Base-by-base conservation (phyloP, 177 flowering plant genomes). In the Telopea speciosissima region DNA sequence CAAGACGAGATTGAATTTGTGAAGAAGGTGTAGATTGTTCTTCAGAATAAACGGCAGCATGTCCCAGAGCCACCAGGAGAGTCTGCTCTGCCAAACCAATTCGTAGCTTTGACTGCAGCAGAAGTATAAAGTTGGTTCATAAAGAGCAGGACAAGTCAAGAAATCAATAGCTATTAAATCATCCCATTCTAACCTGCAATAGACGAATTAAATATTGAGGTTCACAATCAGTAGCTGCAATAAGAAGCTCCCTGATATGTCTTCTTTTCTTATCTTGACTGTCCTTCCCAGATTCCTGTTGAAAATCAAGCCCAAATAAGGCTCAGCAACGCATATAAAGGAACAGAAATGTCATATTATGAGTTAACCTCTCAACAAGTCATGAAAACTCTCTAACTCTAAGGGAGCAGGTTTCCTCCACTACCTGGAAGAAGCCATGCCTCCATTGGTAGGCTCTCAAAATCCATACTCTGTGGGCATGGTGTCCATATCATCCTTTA, bases 221-320 rank as follows among this genome's bases (percentile, higher is more conserved):
- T 83, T 96, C 99, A 79, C 97, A 96, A 79, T 96, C 97, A 33
- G 88, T 85, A 54, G 98, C 95, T 68, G 98, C 98, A 77, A 96
- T 97, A 75, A 96, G 90, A 62, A 93, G 91, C 74, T 81, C 81
- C 85, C 88, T 90, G 66, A 96, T 93, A 75, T 84, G 89, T 73
- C 86, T 90, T 80, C 92, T 88, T 77, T 96, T 96, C 88, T 86
- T 93, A 70, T 93, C 98, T 79, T 90, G 96, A 78, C 98, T 93
- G 69, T 88, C 87, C 76, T 89, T 87, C 62, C 98, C 98, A 75
- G 96, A 85, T 79, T 90, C 92, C 97, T 92, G 71, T 19, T 11
- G 52, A 60, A 65, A 72, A 61, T 49, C 60, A 68, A 44, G 26
- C 31, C 24, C n/a, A 73, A 49, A 36, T 24, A 68, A 45, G 44